Evolutionary conservation across 208 protist genomes (phyloP).

Genomic region (Leishmania tropica): DNA sequence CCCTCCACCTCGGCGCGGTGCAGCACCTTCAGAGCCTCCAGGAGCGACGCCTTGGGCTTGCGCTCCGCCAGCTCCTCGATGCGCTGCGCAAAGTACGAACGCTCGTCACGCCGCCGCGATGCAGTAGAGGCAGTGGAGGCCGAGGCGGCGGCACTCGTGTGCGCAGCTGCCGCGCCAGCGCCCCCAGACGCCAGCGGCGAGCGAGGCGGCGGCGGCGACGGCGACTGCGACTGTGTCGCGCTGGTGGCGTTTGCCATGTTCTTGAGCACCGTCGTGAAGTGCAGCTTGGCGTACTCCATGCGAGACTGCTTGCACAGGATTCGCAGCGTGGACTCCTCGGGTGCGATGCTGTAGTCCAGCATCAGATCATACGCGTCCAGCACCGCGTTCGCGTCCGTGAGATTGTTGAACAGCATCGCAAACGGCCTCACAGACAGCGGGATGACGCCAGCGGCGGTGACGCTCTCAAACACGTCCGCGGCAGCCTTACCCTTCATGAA

Average conservation of each 20-base stretch:
- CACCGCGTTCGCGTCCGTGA: conserved; percentile 41
- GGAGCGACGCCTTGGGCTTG: conserved; percentile 39
- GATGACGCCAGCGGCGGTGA: conserved; percentile 58
- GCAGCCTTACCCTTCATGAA: conserved; percentile 79
- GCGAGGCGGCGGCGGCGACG: conserved; percentile 21
- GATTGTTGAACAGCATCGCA: conserved; percentile 84
- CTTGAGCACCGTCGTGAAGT: conserved; percentile 62
- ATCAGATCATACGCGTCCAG: conserved; percentile 89
- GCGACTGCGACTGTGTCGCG: not conserved
- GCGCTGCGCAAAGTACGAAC: conserved; percentile 72
- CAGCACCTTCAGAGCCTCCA: conserved; percentile 78
- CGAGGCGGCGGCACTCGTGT: not conserved
- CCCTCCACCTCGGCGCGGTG: conserved; percentile 86
- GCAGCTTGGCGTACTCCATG: conserved; percentile 61
- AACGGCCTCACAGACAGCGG: conserved; percentile 80
- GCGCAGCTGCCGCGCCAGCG: not conserved
- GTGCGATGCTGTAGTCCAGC: conserved; percentile 85
- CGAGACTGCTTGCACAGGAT: conserved; percentile 84
- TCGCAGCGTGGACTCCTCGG: conserved; percentile 74
- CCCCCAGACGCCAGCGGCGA: conserved; percentile 10
- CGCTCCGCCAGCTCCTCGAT: conserved; percentile 57
- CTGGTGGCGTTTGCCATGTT: conserved; percentile 18
- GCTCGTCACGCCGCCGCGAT: conserved; percentile 60
- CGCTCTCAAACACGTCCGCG: conserved; percentile 60
- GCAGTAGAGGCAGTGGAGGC: conserved; percentile 16